Conservation (phyloP, 148 eudicot genomes). For the Amaranthus hypochondriacus region DNA sequence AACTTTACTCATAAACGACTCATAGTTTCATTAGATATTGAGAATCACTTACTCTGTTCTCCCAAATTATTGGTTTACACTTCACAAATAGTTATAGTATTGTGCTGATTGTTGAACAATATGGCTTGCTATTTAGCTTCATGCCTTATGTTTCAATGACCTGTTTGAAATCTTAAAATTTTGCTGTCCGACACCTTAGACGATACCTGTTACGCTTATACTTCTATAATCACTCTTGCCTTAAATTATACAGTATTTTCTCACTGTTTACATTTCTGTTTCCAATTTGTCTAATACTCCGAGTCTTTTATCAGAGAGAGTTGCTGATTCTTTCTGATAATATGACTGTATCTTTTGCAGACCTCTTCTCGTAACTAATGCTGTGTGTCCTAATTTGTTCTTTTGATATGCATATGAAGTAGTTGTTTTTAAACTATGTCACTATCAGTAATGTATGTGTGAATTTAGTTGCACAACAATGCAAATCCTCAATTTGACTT, state of each 20-base stretch:
- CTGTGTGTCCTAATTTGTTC: neutral
- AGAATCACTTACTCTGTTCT: neutral
- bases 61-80: neutral
- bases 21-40: neutral
- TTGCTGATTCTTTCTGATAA: neutral
- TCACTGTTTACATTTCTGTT: neutral
- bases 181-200: neutral
- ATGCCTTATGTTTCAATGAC: neutral
- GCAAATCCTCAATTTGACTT: constrained; percentile 6
- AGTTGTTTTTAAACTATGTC: neutral
- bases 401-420: neutral
- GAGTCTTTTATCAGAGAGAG: neutral
- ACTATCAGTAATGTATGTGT: neutral
- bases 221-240: neutral
- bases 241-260: neutral
- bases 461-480: neutral
- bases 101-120: neutral
- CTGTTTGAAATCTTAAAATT: neutral
- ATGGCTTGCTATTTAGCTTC: neutral
- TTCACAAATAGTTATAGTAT: neutral
- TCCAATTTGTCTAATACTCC: neutral
- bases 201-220: neutral
- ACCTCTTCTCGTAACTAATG: neutral
- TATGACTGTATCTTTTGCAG: neutral
- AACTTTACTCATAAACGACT: neutral